Evolutionary conservation across 441 rosid genomes (phyloP).

Genomic region (Gossypium gossypioides): DNA sequence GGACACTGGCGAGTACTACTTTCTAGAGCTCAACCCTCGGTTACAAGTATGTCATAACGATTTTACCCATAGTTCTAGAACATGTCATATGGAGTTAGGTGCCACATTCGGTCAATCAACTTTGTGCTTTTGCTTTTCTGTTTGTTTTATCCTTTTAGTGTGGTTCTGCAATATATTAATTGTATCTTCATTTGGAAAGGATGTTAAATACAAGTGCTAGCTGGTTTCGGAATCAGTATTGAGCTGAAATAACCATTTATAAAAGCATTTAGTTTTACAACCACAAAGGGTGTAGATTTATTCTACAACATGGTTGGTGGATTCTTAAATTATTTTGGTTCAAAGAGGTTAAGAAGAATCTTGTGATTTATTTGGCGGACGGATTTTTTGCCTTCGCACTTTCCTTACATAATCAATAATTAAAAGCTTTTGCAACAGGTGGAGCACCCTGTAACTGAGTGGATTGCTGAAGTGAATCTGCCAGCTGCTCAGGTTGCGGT

Average conservation of each 20-base stretch:
- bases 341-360: background rate
- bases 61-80: conserved; percentile 20
- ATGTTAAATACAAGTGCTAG: conserved; percentile 8
- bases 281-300: background rate
- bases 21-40: conserved; percentile 98
- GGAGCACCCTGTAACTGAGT: conserved; percentile 99
- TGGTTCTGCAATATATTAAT: conserved; percentile 6
- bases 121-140: background rate
- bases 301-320: background rate
- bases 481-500: conserved; percentile 98
- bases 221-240: conserved; percentile 1
- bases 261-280: background rate
- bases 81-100: background rate
- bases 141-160: background rate
- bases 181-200: conserved; percentile 4
- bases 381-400: background rate
- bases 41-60: conserved; percentile 53
- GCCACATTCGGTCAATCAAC: background rate
- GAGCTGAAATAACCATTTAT: background rate
- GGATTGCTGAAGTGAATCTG: conserved; percentile 97
- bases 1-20: conserved; percentile 98
- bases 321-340: conserved; percentile 15
- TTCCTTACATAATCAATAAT: background rate
- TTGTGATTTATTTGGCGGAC: background rate
- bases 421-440: conserved; percentile 41